Conservation (phyloP, 2,329 filamentous ascomycete species). For the Fusarium sp. region DNA sequence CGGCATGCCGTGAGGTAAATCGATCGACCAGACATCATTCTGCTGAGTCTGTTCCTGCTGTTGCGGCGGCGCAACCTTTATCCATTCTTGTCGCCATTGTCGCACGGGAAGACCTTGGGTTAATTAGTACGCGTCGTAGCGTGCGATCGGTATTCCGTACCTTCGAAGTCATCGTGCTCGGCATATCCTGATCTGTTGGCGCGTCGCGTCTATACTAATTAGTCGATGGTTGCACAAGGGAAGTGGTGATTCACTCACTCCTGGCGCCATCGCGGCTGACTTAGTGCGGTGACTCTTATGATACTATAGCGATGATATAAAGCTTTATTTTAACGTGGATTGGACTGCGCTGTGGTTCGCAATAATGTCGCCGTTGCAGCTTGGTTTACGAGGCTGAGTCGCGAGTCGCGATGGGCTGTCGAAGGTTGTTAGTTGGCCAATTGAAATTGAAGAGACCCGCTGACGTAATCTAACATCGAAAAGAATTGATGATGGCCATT, state of each 20-base stretch:
- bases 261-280: slow-evolving; percentile 50
- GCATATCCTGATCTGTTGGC: slow-evolving; percentile 65
- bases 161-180: slow-evolving; percentile 71
- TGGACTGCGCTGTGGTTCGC: slow-evolving; percentile 6
- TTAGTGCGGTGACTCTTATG: neutral
- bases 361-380: neutral
- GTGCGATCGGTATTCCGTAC: slow-evolving; percentile 44
- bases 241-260: slow-evolving; percentile 44
- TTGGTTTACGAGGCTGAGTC: slow-evolving; percentile 38
- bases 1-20: slow-evolving; percentile 83
- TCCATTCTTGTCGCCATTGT: slow-evolving; percentile 82
- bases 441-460: slow-evolving; percentile 16
- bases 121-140: slow-evolving; percentile 30
- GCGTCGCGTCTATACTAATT: slow-evolving; percentile 59
- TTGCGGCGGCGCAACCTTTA: slow-evolving; percentile 72
- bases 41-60: slow-evolving; percentile 70
- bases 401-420: slow-evolving; percentile 31
- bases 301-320: neutral
- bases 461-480: slow-evolving; percentile 35
- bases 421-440: slow-evolving; percentile 31
- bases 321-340: neutral
- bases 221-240: slow-evolving; percentile 19
- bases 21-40: slow-evolving; percentile 76
- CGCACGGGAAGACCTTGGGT: slow-evolving; percentile 81
- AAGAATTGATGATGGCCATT: neutral